These are phyloP conservation scores for Suillus cothurnatus DNA, from an alignment of 768 basidiomycete genomes.

Conservation along the genomic window DNA sequence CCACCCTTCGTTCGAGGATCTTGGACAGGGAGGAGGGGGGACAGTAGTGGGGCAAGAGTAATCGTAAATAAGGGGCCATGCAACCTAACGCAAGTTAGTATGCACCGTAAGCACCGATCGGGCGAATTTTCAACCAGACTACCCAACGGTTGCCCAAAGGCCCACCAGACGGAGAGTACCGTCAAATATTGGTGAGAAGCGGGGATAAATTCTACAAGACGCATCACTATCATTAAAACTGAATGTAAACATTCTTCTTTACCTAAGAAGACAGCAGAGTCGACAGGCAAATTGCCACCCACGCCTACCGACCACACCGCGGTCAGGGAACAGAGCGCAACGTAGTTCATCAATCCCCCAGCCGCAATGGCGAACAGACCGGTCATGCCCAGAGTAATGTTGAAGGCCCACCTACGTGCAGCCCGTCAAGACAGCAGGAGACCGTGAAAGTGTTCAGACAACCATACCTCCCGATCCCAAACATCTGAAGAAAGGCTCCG, in stretches of 20 bases:
- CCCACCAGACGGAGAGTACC: constrained; percentile 80
- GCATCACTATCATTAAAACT: not conserved
- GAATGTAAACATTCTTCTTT: constrained; percentile 17
- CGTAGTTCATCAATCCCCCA: constrained; percentile 57
- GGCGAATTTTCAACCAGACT: constrained; percentile 32
- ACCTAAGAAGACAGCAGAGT: constrained; percentile 78
- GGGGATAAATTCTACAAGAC: constrained; percentile 60
- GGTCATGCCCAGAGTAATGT: constrained; percentile 68
- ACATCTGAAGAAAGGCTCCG: constrained; percentile 72
- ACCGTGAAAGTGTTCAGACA: not conserved
- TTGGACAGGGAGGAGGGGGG: constrained; percentile 50
- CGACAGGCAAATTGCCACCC: constrained; percentile 75
- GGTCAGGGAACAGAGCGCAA: constrained; percentile 52
- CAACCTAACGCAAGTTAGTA: constrained; percentile 44
- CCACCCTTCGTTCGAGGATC: constrained; percentile 68
- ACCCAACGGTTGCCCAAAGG: constrained; percentile 69
- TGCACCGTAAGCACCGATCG: not conserved
- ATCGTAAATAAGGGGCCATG: constrained; percentile 74
- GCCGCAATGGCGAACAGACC: constrained; percentile 66
- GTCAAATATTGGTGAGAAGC: constrained; percentile 77
- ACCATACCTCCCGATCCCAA: constrained; percentile 63
- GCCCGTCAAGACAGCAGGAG: constrained; percentile 12
- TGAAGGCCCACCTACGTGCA: constrained; percentile 58
- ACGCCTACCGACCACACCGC: constrained; percentile 69
- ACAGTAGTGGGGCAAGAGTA: constrained; percentile 52